Percentiles rank a stretch among this genome's conserved stretches.
Conservation (phyloP, 495 filamentous ascomycete genomes). For the Mytilinidion resinicola region DNA sequence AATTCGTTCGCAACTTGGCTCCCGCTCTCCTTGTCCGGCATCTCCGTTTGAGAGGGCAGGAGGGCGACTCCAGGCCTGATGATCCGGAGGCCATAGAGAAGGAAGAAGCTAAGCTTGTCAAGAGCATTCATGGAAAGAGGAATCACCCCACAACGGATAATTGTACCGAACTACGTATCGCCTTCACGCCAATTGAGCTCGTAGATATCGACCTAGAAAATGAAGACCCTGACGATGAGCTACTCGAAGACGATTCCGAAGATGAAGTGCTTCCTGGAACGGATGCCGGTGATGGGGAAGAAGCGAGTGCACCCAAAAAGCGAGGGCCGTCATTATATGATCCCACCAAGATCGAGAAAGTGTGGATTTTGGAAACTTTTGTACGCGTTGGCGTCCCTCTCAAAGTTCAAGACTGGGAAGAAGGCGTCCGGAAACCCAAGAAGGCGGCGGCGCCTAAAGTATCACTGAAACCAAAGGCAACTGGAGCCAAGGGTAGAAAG, state of each 20-base stretch:
- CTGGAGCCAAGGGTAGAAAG: conserved; percentile 11
- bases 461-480: conserved; percentile 12
- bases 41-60: conserved; percentile 42
- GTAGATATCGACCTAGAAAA: conserved; percentile 63
- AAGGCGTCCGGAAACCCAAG: conserved; percentile 50
- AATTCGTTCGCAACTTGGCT: conserved; percentile 75
- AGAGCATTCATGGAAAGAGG: conserved; percentile 58
- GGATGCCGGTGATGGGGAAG: conserved; percentile 22
- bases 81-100: conserved; percentile 38
- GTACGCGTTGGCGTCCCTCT: conserved; percentile 64
- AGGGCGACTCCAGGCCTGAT: conserved; percentile 10
- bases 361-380: conserved; percentile 72
- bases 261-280: conserved; percentile 36
- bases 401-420: conserved; percentile 73
- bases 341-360: conserved; percentile 55
- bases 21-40: conserved; percentile 66
- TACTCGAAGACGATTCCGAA: conserved; percentile 36
- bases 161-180: conserved; percentile 66
- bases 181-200: conserved; percentile 68
- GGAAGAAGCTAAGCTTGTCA: conserved; percentile 48
- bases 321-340: conserved; percentile 59
- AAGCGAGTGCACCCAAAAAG: conserved; percentile 42
- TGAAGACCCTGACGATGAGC: conserved; percentile 42
- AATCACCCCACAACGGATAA: conserved; percentile 68
- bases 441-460: conserved; percentile 31